Base-by-base conservation (phyloP, 257 asterid genomes). In the Cordia subcordata region DNA sequence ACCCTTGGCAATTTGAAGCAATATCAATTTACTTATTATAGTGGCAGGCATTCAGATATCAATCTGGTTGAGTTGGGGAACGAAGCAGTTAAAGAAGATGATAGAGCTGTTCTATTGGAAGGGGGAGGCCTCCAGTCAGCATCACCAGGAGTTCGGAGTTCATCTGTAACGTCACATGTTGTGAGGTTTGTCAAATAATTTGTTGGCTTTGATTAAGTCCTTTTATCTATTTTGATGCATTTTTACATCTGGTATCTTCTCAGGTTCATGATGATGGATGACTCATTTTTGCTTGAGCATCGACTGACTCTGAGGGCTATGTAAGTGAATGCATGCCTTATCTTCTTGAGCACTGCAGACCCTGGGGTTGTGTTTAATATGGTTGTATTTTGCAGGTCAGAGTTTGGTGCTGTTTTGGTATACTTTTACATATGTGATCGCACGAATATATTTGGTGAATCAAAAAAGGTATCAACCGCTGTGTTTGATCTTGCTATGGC, bases 341-440 rank as follows among this genome's bases (percentile, higher is more conserved):
- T 62, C 55, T 68, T 22, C 60, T 21, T 45, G 50, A 14, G 45
- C n/a, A n/a, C n/a, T n/a, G 19, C 19, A 22, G 37, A 21, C 32
- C 13, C 27, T 55, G n/a, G 27, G 5, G 1, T 53, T 50, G 42
- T 50, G 42, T 37, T 37, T 42, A 10, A 42, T 42, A 49, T 42
- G 9, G 20, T 20, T 33, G 16, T 12, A 5, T 53, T 53, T 37
- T 76, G 68, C 81, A 90, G 97, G 55, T 82, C 97, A 61, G 97
- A 87, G 80, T 78, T 87, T 73, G 95, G 98, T 55, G 89, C 83
- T 69, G 81, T 90, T 72, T 68, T 90, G 69, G 61, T 80, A 68
- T 87, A 90, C 70, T 85, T 79, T 68, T 90, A 79, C 81, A 38
- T 87, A 59, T 85, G 94, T 39, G 98, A 90, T 68, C 96, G 96